Base-by-base conservation (phyloP, 352 stramenopile genomes). In the Pythium aristosporum region DNA sequence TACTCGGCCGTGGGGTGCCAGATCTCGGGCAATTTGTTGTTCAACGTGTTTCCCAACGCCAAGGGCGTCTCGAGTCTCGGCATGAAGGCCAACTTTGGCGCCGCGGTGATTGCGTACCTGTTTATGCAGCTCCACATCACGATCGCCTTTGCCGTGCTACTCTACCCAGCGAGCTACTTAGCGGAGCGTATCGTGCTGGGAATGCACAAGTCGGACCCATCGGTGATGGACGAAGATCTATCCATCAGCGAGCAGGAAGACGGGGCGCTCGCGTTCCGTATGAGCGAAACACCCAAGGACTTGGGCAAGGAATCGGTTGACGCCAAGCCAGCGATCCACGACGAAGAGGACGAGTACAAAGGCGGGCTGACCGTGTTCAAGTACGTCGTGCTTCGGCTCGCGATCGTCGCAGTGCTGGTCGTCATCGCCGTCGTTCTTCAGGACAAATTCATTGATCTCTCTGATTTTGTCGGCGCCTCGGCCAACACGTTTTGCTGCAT, bases 391-490 rank as follows among this genome's bases (percentile, higher is more conserved):
- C 65, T 89, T 54, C 79, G 79, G 6, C 62, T 87, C 51, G 63
- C 83, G 36, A 75, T 89, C 18, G 79, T 89, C 60, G 72, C 72
- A 20, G 42, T 84, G 43, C 64, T 85, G 32, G 72, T 80, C 32
- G 59, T 79, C 36, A 56, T 53, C 8, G 59, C 73, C 7, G 58
- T 77, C 37, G 34, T 65, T 21, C 61, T 75, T 41, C 63, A 73
- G 67, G 69, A 90, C 63, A 72, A 87, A 39, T 88, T 91, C 28
- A 58, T 81, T 16, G 82, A 88, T 57, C 80, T 91, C 42, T 73
- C 74, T n/a, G 82, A 89, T 62, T 89, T 91, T 43, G 71, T 87
- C 25, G 82, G 82, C 30, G 79, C 82, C 3, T 91, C 72, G 57
- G 67, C 72, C 54, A 80, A 85, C 32, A 75, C 79, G 18, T 69